phyloP scores from a whole-genome alignment of 257 asterid genomes.

The Rauvolfia tetraphylla region DNA sequence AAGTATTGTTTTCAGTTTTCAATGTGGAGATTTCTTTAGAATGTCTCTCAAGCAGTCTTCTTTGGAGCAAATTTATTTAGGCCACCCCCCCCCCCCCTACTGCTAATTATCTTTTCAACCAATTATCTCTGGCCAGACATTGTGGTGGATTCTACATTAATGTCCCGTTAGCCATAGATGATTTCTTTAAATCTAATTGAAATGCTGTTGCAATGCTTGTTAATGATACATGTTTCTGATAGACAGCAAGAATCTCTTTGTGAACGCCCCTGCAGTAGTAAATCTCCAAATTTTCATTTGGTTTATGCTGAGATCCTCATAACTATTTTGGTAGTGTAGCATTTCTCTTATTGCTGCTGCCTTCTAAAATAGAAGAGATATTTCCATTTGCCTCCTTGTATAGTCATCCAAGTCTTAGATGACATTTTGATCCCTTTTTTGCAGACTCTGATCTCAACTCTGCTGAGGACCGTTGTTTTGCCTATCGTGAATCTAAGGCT shows the following conservation, averaged over 20 bases:
- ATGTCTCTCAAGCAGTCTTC: neutral
- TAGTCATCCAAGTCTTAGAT: neutral
- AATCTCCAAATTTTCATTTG: no score
- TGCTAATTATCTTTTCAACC: neutral
- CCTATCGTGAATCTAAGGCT: constrained; percentile 68
- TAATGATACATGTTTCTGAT: neutral
- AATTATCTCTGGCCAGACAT: neutral
- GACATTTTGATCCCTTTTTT: constrained; percentile 13
- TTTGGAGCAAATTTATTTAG: neutral
- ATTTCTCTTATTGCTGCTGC: neutral
- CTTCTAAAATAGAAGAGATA: neutral
- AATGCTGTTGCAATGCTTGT: neutral
- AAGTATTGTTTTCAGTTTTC: neutral
- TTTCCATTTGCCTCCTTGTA: neutral
- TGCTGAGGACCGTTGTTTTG: constrained; percentile 56
- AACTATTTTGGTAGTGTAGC: neutral
- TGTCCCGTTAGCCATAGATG: neutral
- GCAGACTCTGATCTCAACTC: constrained; percentile 60
- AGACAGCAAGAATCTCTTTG: neutral
- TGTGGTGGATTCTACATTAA: neutral
- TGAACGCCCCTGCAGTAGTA: neutral
- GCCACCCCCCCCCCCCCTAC: neutral
- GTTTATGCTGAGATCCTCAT: neutral
- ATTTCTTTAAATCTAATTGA: neutral
- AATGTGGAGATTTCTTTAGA: neutral